Conservation (phyloP, 805 yeast species). For the Maudiozyma barnettii region DNA sequence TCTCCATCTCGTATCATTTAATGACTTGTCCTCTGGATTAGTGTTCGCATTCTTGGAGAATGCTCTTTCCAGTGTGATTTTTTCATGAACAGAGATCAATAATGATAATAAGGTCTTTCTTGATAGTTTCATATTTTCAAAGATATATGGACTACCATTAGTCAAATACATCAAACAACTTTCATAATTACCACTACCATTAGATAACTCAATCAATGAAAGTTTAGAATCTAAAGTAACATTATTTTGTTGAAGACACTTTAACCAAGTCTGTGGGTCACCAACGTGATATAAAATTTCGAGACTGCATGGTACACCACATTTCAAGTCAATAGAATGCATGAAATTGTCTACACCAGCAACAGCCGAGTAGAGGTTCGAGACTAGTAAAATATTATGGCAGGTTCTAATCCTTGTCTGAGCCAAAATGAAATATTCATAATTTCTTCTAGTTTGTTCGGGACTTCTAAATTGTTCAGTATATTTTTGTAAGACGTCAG, state of each 20-base stretch:
- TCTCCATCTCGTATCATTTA: constrained; percentile 46
- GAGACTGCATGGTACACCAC: constrained; percentile 56
- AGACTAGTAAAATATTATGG: constrained; percentile 51
- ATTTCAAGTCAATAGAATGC: constrained; percentile 41
- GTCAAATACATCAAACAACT: constrained; percentile 39
- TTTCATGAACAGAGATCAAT: constrained; percentile 58
- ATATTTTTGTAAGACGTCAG: constrained; percentile 34
- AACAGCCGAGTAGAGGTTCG: constrained; percentile 44
- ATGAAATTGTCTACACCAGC: constrained; percentile 36
- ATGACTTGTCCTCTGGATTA: constrained; percentile 11
- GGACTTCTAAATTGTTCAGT: constrained; percentile 22
- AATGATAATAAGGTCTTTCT: constrained; percentile 40
- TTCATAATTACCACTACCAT: constrained; percentile 39
- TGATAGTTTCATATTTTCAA: constrained; percentile 26
- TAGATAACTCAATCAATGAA: constrained; percentile 46
- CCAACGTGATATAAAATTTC: constrained; percentile 54
- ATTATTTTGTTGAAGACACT: constrained; percentile 29
- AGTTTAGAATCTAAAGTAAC: constrained; percentile 41
- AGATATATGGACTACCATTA: constrained; percentile 30
- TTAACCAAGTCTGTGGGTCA: constrained; percentile 43
- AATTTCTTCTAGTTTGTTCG: constrained; percentile 28
- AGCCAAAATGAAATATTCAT: constrained; percentile 48
- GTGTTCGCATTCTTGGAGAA: constrained; percentile 11
- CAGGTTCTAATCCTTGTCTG: constrained; percentile 76
- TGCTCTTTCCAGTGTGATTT: constrained; percentile 43